Conservation (phyloP, 1,284 basidiomycete genomes). For the Pseudozyma sp. region DNA sequence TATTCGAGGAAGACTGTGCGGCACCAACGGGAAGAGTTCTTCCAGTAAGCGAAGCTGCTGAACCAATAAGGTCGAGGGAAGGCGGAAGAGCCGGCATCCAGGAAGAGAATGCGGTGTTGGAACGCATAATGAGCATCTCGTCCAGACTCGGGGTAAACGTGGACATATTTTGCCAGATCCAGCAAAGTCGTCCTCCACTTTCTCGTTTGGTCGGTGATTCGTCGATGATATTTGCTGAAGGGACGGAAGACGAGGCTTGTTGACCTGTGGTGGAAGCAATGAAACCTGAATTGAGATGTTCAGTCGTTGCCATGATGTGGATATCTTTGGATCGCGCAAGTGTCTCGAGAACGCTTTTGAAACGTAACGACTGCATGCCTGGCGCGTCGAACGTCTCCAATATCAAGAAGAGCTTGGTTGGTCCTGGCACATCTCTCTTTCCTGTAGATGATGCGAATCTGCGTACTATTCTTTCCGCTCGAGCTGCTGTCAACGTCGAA, state of each 20-base stretch:
- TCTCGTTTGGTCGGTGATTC: background rate
- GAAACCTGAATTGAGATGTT: conserved; percentile 47
- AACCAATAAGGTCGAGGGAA: conserved; percentile 34
- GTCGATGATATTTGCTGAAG: background rate
- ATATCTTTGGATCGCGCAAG: conserved; percentile 27
- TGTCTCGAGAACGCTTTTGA: conserved; percentile 39
- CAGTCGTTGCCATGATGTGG: conserved; percentile 48
- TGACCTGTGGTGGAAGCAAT: conserved; percentile 28
- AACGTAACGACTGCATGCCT: conserved; percentile 39
- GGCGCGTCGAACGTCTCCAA: conserved; percentile 50
- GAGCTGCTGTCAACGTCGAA: conserved; percentile 30
- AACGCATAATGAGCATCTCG: conserved; percentile 53
- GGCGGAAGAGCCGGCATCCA: conserved; percentile 43
- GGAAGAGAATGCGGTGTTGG: conserved; percentile 38
- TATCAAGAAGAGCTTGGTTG: conserved; percentile 37
- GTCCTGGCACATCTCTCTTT: conserved; percentile 2
- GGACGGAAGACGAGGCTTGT: background rate
- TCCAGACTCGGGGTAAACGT: conserved; percentile 37
- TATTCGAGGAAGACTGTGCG: background rate
- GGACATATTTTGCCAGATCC: conserved; percentile 54
- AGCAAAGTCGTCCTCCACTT: conserved; percentile 19
- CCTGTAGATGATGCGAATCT: conserved; percentile 10
- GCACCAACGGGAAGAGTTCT: background rate
- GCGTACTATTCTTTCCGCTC: conserved; percentile 39
- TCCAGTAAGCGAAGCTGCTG: conserved; percentile 8